Percentiles rank a stretch among this genome's conserved stretches.
phyloP scores from a whole-genome alignment of 2,329 filamentous ascomycete genomes.

The Colletotrichum karsti region DNA sequence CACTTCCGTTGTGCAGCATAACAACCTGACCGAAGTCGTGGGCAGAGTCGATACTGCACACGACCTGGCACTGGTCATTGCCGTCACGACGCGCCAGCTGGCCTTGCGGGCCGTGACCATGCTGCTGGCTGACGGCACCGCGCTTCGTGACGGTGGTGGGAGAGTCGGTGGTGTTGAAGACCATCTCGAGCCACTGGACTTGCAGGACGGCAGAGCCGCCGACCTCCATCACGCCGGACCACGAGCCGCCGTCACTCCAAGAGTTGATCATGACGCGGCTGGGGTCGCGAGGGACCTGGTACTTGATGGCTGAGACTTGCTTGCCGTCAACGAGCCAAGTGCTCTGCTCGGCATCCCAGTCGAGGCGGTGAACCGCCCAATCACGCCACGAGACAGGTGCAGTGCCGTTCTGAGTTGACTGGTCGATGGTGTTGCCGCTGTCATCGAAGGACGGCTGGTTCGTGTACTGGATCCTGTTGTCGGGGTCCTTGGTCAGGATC shows the following conservation, averaged over 20 bases:
- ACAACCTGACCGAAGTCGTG: slow-evolving; percentile 47
- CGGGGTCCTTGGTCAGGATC: slow-evolving; percentile 56
- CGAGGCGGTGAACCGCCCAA: slow-evolving; percentile 67
- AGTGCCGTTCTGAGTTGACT: slow-evolving; percentile 57
- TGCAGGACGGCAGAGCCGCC: slow-evolving; percentile 61
- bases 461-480: slow-evolving; percentile 60
- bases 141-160: background rate
- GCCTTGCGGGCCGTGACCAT: slow-evolving; percentile 6
- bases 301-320: slow-evolving; percentile 59
- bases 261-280: slow-evolving; percentile 65
- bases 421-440: slow-evolving; percentile 50
- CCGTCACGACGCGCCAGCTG: slow-evolving; percentile 17
- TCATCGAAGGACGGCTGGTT: slow-evolving; percentile 65
- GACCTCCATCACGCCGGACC: slow-evolving; percentile 66
- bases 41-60: slow-evolving; percentile 46
- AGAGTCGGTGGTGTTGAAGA: slow-evolving; percentile 55
- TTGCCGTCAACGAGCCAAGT: slow-evolving; percentile 65
- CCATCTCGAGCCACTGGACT: slow-evolving; percentile 70
- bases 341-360: slow-evolving; percentile 63
- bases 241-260: slow-evolving; percentile 68
- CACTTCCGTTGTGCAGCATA: slow-evolving; percentile 35
- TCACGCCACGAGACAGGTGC: slow-evolving; percentile 59
- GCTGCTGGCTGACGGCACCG: background rate
- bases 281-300: slow-evolving; percentile 62
- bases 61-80: slow-evolving; percentile 32